These are phyloP conservation scores for Coniferiporia sulphurascens DNA, from an alignment of 1,284 basidiomycete species.

Conservation along the genomic window DNA sequence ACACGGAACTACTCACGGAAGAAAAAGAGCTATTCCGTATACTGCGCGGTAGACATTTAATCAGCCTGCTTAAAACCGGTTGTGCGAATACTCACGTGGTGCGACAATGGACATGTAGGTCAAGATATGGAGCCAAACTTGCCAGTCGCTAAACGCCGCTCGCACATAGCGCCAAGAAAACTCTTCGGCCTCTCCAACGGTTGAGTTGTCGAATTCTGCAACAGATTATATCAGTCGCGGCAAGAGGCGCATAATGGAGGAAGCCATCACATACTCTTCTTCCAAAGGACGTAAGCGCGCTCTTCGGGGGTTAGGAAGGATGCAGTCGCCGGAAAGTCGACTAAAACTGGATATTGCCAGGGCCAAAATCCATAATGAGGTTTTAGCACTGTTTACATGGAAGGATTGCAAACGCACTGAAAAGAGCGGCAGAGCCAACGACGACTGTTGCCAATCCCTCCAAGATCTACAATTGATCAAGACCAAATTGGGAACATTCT, in stretches of 20 bases:
- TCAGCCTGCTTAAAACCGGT: background rate
- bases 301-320: slow-evolving; percentile 50
- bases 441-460: slow-evolving; percentile 50
- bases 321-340: slow-evolving; percentile 56
- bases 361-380: too few species aligned
- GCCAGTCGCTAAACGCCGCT: slow-evolving; percentile 59
- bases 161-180: slow-evolving; percentile 50
- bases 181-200: slow-evolving; percentile 60
- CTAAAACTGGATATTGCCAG: slow-evolving; percentile 35
- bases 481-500: background rate
- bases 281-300: slow-evolving; percentile 53
- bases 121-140: slow-evolving; percentile 55
- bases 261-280: slow-evolving; percentile 43
- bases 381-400: background rate
- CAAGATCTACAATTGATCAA: slow-evolving; percentile 35
- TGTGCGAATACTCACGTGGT: slow-evolving; percentile 42
- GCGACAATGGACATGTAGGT: slow-evolving; percentile 56
- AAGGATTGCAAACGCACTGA: slow-evolving; percentile 32
- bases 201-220: slow-evolving; percentile 60
- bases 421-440: slow-evolving; percentile 39
- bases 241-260: background rate
- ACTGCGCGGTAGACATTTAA: background rate
- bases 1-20: slow-evolving; percentile 39
- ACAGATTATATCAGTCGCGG: background rate
- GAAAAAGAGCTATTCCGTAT: slow-evolving; percentile 48